phyloP scores from a whole-genome alignment of 768 basidiomycete genomes.

The Pleurotus djamor region DNA sequence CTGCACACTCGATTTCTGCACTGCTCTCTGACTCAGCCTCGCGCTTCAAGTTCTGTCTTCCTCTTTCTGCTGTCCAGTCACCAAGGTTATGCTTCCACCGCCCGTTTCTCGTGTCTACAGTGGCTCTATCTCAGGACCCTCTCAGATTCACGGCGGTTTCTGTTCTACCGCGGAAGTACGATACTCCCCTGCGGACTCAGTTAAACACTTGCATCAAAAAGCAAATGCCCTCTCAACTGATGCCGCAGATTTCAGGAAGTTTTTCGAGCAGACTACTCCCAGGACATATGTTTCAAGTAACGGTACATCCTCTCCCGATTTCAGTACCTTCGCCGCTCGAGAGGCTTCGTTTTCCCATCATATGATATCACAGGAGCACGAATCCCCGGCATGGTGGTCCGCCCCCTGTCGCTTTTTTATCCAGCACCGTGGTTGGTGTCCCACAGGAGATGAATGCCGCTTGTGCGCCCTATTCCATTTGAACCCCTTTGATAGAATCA shows the following conservation, averaged over 20 bases:
- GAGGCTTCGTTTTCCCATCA: neutral
- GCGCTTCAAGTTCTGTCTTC: too few species aligned
- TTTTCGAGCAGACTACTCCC: neutral
- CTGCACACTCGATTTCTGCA: too few species aligned
- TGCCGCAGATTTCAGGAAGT: neutral
- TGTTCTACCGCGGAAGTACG: too few species aligned
- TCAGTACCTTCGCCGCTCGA: neutral
- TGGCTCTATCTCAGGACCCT: too few species aligned
- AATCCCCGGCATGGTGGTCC: slow-evolving; percentile 26
- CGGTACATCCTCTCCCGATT: neutral
- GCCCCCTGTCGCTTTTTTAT: slow-evolving; percentile 38
- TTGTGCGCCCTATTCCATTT: slow-evolving; percentile 30
- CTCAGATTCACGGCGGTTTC: too few species aligned
- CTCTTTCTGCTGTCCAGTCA: too few species aligned
- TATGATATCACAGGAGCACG: neutral
- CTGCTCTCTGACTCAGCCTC: too few species aligned
- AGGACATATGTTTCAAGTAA: neutral
- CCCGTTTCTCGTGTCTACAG: too few species aligned
- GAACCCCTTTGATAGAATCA: slow-evolving; percentile 14
- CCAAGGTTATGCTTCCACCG: too few species aligned
- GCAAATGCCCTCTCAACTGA: neutral
- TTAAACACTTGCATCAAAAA: neutral
- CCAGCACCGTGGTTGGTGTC: slow-evolving; percentile 40
- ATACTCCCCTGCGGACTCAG: too few species aligned
- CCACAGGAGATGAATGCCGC: slow-evolving; percentile 34